These are phyloP conservation scores for Chaetomium cochliodes DNA, from an alignment of 495 filamentous ascomycete species.

Conservation along the genomic window DNA sequence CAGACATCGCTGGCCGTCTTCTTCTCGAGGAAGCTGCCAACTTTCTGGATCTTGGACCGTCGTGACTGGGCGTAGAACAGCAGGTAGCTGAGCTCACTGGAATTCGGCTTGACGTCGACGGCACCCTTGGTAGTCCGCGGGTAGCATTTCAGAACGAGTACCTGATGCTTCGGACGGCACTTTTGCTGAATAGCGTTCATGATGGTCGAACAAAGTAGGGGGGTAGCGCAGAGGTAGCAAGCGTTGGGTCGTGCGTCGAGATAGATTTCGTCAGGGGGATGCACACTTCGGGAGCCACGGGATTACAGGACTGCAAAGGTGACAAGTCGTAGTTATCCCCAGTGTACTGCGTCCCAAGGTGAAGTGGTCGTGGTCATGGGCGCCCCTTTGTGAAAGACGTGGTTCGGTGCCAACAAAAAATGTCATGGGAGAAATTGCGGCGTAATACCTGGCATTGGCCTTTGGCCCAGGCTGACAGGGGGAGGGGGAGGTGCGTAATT, in stretches of 20 bases:
- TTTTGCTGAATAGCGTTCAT: conserved; percentile 59
- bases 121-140: conserved; percentile 84
- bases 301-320: background rate
- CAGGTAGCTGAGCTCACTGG: conserved; percentile 90
- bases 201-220: conserved; percentile 21
- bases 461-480: conserved; percentile 15
- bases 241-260: no score
- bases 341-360: background rate
- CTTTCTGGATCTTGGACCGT: conserved; percentile 89
- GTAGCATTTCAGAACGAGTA: conserved; percentile 90
- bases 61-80: conserved; percentile 93
- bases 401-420: conserved; percentile 17
- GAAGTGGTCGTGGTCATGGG: conserved; percentile 6
- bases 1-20: conserved; percentile 85
- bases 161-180: conserved; percentile 87
- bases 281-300: conserved; percentile 1
- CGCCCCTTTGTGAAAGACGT: conserved; percentile 8
- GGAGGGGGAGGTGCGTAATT: conserved; percentile 16
- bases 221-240: background rate
- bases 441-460: conserved; percentile 12
- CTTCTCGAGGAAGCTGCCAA: conserved; percentile 86
- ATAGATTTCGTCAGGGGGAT: no score
- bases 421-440: conserved; percentile 22
- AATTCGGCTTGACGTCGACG: conserved; percentile 86
- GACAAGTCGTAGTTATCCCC: background rate